Base-by-base conservation (phyloP, 2,329 filamentous ascomycete species). In the Paraconiothyrium sp. region DNA sequence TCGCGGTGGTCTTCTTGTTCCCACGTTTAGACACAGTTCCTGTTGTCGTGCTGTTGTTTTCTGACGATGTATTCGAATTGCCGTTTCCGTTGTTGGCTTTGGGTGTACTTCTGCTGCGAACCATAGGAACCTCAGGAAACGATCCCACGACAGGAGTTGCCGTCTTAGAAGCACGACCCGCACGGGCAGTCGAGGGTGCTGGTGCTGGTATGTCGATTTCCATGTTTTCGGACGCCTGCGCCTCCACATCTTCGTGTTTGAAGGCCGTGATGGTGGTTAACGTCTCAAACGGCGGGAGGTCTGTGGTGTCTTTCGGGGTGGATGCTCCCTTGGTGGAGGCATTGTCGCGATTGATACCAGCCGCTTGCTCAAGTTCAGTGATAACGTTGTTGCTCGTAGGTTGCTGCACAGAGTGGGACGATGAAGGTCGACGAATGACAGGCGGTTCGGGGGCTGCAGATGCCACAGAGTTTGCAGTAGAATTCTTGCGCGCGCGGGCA, bases 401-500 rank as follows among this genome's bases (percentile, higher is more conserved):
- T 43, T 72, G 76, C 9, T 72, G 74, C 35, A 73, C 62, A 13
- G 76, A 79, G 54, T 78, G 76, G 6, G 76, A 76, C 14, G 78
- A 78, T 4, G 76, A 76, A 16, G 78, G 77, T 22, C 76, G 75
- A 20, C 70, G 72, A 20, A 61, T 71, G 34, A 62, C 57, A 20
- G 70, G 52, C 44, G 65, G 54, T 14, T 83, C 84, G 62, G 92
- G 82, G 48, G 82, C 82, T 44, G 77, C 88, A 58, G 87, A 85
- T 16, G 69, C 64, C 13, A 74, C 66, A 16, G 77, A 79, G 43
- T 74, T 78, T 6, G 77, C 68, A 4, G 68, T 77, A 16, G 91
- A 92, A 72, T 91, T 94, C 74, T 93, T 92, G 72, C 93, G 89
- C 41, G 88, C 88, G 67, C 92, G 88, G 6, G 90, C 88, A 5